phyloP scores from a whole-genome alignment of 1,284 basidiomycete species.

The Moesziomyces sp. region DNA sequence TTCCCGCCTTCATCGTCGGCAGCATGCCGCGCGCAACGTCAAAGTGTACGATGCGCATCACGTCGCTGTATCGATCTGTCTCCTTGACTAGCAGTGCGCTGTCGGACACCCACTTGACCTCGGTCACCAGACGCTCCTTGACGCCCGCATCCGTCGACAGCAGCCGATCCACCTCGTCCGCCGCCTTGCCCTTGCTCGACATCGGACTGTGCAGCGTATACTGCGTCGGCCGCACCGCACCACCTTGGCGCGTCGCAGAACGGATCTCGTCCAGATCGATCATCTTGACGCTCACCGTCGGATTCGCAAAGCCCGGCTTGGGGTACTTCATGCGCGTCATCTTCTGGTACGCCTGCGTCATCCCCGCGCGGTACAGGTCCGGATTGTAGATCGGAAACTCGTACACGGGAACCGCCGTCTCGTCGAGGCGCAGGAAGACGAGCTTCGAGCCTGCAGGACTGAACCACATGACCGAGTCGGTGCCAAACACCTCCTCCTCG shows the following conservation, averaged over 20 bases:
- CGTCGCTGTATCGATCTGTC: slow-evolving; percentile 72
- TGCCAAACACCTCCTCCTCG: slow-evolving; percentile 73
- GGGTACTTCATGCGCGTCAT: slow-evolving; percentile 68
- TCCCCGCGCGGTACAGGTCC: slow-evolving; percentile 31
- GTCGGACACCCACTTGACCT: slow-evolving; percentile 86
- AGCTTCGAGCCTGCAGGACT: slow-evolving; percentile 82
- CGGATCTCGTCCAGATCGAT: slow-evolving; percentile 53
- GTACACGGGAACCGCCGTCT: slow-evolving; percentile 86
- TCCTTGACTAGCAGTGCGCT: slow-evolving; percentile 84
- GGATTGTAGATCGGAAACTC: slow-evolving; percentile 87
- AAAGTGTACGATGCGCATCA: slow-evolving; percentile 51
- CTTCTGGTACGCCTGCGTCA: slow-evolving; percentile 52
- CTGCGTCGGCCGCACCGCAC: slow-evolving; percentile 14
- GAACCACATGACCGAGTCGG: slow-evolving; percentile 87
- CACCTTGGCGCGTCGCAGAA: slow-evolving; percentile 11
- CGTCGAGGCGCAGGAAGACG: slow-evolving; percentile 87
- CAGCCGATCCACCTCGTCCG: slow-evolving; percentile 69
- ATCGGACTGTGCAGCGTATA: slow-evolving; percentile 35
- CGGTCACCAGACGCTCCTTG: slow-evolving; percentile 74
- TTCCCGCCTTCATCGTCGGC: not conserved
- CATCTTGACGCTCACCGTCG: slow-evolving; percentile 83
- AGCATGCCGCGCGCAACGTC: slow-evolving; percentile 15
- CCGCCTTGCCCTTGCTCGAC: slow-evolving; percentile 46
- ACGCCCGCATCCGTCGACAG: slow-evolving; percentile 72
- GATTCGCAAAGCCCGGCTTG: slow-evolving; percentile 87